Evolutionary conservation across 2,329 filamentous ascomycete genomes (phyloP).

Genomic region (Claviceps fusiformis): DNA sequence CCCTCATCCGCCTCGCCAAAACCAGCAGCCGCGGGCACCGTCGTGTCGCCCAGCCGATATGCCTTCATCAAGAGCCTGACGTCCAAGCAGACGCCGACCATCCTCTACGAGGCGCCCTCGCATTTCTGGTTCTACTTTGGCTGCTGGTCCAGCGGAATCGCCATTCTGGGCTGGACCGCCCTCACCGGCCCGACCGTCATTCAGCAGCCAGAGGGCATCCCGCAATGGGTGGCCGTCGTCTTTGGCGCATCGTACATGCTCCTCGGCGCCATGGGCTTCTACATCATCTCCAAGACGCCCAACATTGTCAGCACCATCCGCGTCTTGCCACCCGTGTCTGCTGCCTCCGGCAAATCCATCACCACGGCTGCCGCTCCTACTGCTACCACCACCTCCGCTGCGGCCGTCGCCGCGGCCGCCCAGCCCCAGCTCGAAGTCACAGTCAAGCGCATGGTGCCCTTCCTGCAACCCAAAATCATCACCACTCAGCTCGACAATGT

Average conservation of each 20-base stretch:
- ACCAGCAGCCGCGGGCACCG: slow-evolving; percentile 6
- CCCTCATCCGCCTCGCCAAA: neutral
- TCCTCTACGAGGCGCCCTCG: slow-evolving; percentile 51
- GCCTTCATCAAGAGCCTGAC: slow-evolving; percentile 43
- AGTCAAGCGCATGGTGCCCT: slow-evolving; percentile 35
- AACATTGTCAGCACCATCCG: slow-evolving; percentile 45
- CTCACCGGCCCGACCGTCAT: slow-evolving; percentile 21
- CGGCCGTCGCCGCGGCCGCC: slow-evolving; percentile 6
- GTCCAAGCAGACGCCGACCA: slow-evolving; percentile 38
- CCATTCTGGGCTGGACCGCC: slow-evolving; percentile 21
- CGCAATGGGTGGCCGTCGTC: slow-evolving; percentile 41
- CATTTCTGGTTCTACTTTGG: slow-evolving; percentile 49
- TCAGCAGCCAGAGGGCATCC: slow-evolving; percentile 32
- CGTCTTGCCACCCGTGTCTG: slow-evolving; percentile 33
- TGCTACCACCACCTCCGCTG: neutral
- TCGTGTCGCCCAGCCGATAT: slow-evolving; percentile 18
- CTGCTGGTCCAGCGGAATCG: slow-evolving; percentile 41
- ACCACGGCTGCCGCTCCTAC: slow-evolving; percentile 3
- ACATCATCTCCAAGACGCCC: slow-evolving; percentile 43
- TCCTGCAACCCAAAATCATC: slow-evolving; percentile 30
- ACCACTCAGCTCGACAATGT: slow-evolving; percentile 22
- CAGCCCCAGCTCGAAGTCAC: slow-evolving; percentile 38
- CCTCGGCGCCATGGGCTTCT: slow-evolving; percentile 46
- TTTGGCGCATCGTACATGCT: slow-evolving; percentile 45
- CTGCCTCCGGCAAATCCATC: slow-evolving; percentile 6